Evolutionary conservation across 2,329 filamentous ascomycete genomes (phyloP).

Genomic region (Clonostachys solani): DNA sequence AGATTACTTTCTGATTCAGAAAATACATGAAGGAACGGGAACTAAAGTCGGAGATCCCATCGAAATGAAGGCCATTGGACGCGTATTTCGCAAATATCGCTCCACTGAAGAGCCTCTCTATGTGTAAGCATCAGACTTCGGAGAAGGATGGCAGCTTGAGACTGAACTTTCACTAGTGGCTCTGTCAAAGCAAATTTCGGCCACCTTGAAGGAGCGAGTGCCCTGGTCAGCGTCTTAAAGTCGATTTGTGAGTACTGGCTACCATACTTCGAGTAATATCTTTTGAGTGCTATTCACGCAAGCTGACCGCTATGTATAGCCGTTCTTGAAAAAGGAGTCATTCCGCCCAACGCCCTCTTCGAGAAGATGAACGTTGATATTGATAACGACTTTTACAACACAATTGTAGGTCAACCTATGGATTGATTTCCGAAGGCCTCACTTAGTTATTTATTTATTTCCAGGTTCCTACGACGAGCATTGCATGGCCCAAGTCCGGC

Average conservation of each 20-base stretch:
- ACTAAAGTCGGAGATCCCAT: constrained; percentile 39
- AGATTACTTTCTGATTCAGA: neutral
- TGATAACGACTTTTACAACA: neutral
- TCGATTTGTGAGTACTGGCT: neutral
- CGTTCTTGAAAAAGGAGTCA: constrained; percentile 45
- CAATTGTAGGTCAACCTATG: constrained; percentile 25
- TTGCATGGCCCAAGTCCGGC: neutral
- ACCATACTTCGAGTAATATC: constrained; percentile 5
- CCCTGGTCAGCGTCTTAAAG: constrained; percentile 6
- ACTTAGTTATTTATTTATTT: neutral
- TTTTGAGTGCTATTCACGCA: constrained; percentile 9
- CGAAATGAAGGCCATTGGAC: constrained; percentile 27
- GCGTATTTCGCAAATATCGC: constrained; percentile 1
- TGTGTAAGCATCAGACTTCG: neutral
- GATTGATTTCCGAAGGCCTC: constrained; percentile 41
- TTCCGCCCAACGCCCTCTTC: constrained; percentile 43
- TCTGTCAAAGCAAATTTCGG: constrained; percentile 8
- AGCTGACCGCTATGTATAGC: constrained; percentile 13
- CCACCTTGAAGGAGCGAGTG: constrained; percentile 8
- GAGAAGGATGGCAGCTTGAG: constrained; percentile 5
- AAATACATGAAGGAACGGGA: constrained; percentile 33
- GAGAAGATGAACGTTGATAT: constrained; percentile 1
- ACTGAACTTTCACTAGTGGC: constrained; percentile 6
- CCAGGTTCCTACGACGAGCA: neutral
- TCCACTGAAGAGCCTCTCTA: neutral